Conservation (phyloP, 2,329 filamentous ascomycete genomes). For the Xylariaceae sp. region DNA sequence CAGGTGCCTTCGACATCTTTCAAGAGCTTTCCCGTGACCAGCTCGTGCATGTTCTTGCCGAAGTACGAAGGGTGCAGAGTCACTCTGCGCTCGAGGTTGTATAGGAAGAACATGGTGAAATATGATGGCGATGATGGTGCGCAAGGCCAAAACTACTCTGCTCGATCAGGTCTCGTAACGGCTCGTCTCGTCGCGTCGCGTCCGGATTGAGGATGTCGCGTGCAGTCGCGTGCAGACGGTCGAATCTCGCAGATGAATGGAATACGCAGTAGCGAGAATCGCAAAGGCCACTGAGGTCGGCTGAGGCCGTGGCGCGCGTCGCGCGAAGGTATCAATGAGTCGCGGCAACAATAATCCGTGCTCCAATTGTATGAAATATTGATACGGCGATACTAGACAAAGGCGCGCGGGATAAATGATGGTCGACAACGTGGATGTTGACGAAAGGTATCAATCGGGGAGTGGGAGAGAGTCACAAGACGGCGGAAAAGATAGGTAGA, state of each 20-base stretch:
- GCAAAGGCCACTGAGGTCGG: conserved; percentile 3
- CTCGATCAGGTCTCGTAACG: background rate
- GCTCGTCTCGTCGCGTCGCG: background rate
- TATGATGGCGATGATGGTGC: background rate
- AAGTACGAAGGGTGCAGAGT: conserved; percentile 97
- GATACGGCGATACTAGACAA: background rate
- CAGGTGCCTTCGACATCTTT: conserved; percentile 93
- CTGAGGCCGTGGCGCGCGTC: conserved; percentile 10
- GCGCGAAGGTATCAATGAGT: conserved; percentile 12
- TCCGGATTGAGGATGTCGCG: background rate
- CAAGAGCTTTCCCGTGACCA: conserved; percentile 83
- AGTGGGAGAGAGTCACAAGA: background rate
- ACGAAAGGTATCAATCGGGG: background rate
- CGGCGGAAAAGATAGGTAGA: conserved; percentile 4
- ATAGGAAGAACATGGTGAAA: conserved; percentile 87
- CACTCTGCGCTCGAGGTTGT: conserved; percentile 91
- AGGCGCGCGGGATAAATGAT: too few species aligned
- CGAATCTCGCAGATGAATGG: background rate
- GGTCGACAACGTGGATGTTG: background rate
- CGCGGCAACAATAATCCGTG: conserved; percentile 6
- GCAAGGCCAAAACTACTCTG: background rate
- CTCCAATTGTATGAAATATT: conserved; percentile 9
- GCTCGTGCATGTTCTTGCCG: conserved; percentile 84
- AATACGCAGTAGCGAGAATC: background rate
- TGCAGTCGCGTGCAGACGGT: background rate